Conservation (phyloP, 1,284 basidiomycete genomes). For the Fomitopsis palustris region DNA sequence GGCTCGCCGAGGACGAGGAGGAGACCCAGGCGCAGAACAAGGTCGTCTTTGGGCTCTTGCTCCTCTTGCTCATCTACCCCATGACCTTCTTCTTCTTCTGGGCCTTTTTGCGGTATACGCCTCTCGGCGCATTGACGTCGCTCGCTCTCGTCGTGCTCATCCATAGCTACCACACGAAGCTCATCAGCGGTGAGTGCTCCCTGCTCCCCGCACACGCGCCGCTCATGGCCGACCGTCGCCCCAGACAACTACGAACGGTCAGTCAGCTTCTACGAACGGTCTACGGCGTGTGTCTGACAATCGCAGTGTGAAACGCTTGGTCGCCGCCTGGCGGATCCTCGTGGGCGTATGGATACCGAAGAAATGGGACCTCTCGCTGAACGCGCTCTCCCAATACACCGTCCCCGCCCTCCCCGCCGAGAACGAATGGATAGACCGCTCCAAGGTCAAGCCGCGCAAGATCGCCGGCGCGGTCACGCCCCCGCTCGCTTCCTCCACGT, state of each 20-base stretch:
- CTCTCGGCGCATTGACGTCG: slow-evolving; percentile 40
- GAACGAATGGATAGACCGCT: slow-evolving; percentile 66
- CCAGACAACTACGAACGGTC: slow-evolving; percentile 78
- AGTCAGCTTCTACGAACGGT: slow-evolving; percentile 23
- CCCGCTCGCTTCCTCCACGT: slow-evolving; percentile 20
- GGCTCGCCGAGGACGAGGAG: slow-evolving; percentile 80
- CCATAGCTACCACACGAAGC: slow-evolving; percentile 75
- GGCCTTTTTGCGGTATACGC: slow-evolving; percentile 72
- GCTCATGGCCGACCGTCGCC: background rate
- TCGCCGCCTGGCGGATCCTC: slow-evolving; percentile 87
- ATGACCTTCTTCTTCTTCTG: slow-evolving; percentile 78
- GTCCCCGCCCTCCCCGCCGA: slow-evolving; percentile 60
- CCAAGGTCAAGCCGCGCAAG: slow-evolving; percentile 26
- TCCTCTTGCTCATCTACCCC: slow-evolving; percentile 78
- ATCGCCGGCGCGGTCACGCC: slow-evolving; percentile 13
- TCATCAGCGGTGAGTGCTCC: slow-evolving; percentile 63
- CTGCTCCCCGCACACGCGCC: too few species aligned
- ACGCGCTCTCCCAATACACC: slow-evolving; percentile 73
- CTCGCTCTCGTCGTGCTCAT: slow-evolving; percentile 61
- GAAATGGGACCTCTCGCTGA: slow-evolving; percentile 69
- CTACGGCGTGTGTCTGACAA: background rate
- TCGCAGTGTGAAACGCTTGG: slow-evolving; percentile 72
- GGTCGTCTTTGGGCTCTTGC: slow-evolving; percentile 77
- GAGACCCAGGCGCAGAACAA: slow-evolving; percentile 94
- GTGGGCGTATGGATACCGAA: slow-evolving; percentile 89